A percentile compares a stretch with the other conserved stretches of the same genome.
phyloP scores from a whole-genome alignment of 148 eudicot genomes.

The Spergularia marina region DNA sequence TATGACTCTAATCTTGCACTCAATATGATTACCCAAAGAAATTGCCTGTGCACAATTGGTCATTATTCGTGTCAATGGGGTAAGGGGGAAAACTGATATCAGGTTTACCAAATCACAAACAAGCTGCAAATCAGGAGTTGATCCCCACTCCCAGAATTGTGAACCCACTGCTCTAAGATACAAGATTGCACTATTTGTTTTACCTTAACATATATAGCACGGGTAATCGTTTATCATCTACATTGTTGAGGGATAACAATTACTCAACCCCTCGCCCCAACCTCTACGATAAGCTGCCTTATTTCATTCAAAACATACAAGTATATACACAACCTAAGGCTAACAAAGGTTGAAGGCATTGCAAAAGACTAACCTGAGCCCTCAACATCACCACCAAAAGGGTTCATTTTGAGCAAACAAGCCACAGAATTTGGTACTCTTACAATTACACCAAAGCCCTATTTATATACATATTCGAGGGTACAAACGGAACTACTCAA shows the following conservation, averaged over 20 bases:
- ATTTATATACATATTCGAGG: conserved; percentile 32
- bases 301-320: background rate
- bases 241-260: background rate
- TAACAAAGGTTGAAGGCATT: background rate
- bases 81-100: too few relatives aligned
- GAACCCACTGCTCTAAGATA: too few relatives aligned
- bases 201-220: too few relatives aligned
- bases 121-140: too few relatives aligned
- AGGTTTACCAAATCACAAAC: too few relatives aligned
- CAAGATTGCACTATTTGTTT: too few relatives aligned
- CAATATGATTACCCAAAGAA: background rate
- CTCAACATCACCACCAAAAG: conserved; percentile 24
- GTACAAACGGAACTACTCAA: conserved; percentile 20
- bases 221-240: background rate
- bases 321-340: background rate
- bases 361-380: conserved; percentile 33
- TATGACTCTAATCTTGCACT: background rate
- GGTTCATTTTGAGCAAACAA: conserved; percentile 28
- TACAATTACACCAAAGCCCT: conserved; percentile 15
- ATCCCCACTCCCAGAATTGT: too few relatives aligned
- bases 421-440: background rate
- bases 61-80: background rate
- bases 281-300: background rate
- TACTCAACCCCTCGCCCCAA: too few relatives aligned
- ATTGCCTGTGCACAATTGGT: background rate